Evolutionary conservation across 2,329 filamentous ascomycete species (phyloP).

Genomic region (Botrytis galanthina): DNA sequence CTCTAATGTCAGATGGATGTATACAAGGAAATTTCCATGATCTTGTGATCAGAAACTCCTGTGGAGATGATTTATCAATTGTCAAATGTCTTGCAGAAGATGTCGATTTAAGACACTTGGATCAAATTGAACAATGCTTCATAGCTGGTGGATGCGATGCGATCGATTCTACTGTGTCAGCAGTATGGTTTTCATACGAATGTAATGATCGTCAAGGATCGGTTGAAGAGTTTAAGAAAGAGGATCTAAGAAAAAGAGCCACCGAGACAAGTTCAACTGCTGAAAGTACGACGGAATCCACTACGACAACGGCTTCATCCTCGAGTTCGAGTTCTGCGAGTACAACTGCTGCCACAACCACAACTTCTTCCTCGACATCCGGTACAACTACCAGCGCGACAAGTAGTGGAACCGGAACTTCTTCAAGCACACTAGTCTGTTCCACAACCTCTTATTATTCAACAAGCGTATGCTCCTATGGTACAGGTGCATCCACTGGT

Average conservation of each 20-base stretch:
- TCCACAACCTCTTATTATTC: conserved; percentile 15
- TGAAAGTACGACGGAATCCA: neutral
- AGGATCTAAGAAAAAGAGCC: conserved; percentile 29
- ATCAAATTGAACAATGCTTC: conserved; percentile 32
- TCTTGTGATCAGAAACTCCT: conserved; percentile 27
- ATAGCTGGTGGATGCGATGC: conserved; percentile 28
- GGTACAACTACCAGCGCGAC: neutral
- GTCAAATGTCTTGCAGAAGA: conserved; percentile 27
- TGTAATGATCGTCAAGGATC: conserved; percentile 22
- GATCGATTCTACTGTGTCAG: conserved; percentile 26
- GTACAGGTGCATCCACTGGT: conserved; percentile 16
- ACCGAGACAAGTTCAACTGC: conserved; percentile 8
- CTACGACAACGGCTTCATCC: neutral
- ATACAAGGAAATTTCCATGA: conserved; percentile 27
- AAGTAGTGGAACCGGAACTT: neutral
- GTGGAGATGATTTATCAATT: conserved; percentile 27
- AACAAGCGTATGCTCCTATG: conserved; percentile 17
- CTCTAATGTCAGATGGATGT: conserved; percentile 18
- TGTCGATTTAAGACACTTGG: conserved; percentile 24
- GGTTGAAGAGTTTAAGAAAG: conserved; percentile 12
- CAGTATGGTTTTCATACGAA: conserved; percentile 27
- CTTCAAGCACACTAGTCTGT: conserved; percentile 1
- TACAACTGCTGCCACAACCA: conserved; percentile 10
- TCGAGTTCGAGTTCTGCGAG: neutral
- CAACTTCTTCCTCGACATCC: conserved; percentile 11